Conservation (phyloP, 768 basidiomycete genomes). For the Kwoniella europaea region DNA sequence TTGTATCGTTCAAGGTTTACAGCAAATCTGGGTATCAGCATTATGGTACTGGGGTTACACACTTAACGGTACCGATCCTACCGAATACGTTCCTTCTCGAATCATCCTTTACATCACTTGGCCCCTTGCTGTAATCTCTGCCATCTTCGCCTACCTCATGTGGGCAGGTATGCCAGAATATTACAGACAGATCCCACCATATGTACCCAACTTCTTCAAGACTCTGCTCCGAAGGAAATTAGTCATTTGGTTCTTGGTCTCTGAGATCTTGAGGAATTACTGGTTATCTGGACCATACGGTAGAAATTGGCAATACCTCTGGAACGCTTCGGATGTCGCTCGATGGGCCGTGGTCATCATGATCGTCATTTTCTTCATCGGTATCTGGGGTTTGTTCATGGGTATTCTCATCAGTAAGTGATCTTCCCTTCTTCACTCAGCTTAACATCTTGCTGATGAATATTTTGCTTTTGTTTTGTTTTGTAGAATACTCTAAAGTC, state of each 20-base stretch:
- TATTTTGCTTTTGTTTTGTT: not conserved
- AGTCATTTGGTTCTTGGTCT: slow-evolving; percentile 92
- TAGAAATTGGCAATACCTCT: slow-evolving; percentile 92
- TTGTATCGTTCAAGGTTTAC: slow-evolving; percentile 90
- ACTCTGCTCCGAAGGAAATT: slow-evolving; percentile 89
- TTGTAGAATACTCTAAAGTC: slow-evolving; percentile 78
- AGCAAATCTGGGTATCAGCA: slow-evolving; percentile 94
- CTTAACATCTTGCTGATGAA: slow-evolving; percentile 15
- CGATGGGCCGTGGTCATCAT: slow-evolving; percentile 83
- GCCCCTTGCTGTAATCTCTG: slow-evolving; percentile 77
- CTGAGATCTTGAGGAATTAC: slow-evolving; percentile 74
- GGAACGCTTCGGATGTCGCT: slow-evolving; percentile 75
- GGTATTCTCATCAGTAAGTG: slow-evolving; percentile 66
- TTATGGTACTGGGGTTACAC: slow-evolving; percentile 95
- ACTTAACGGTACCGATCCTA: slow-evolving; percentile 64
- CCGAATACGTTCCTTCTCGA: slow-evolving; percentile 72
- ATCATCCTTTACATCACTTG: slow-evolving; percentile 81
- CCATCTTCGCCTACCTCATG: slow-evolving; percentile 81
- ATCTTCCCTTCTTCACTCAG: not conserved
- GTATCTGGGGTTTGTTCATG: slow-evolving; percentile 79
- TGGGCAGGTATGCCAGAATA: slow-evolving; percentile 82
- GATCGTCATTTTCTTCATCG: slow-evolving; percentile 81
- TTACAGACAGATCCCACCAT: slow-evolving; percentile 76
- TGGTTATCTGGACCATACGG: slow-evolving; percentile 62
- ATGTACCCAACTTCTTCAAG: slow-evolving; percentile 87